phyloP scores from a whole-genome alignment of 768 basidiomycete species.

The Leucocoprinus sp. region DNA sequence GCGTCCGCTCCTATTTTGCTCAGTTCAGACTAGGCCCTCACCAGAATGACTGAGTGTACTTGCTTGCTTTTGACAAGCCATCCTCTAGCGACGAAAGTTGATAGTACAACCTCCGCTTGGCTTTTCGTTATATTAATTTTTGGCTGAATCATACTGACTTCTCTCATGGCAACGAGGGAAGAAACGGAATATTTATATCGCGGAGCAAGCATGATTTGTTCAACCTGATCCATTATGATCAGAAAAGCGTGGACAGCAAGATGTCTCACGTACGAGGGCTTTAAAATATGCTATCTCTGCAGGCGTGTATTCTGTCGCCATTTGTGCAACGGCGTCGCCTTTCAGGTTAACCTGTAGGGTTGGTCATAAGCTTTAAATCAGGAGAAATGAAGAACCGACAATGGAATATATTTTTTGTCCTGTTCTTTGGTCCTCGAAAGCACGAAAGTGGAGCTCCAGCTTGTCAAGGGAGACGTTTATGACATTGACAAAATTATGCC shows the following conservation, averaged over 20 bases:
- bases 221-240: constrained; percentile 46
- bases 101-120: constrained; percentile 63
- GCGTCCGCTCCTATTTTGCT: constrained; percentile 47
- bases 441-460: constrained; percentile 67
- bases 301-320: constrained; percentile 77
- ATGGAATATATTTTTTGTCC: constrained; percentile 62
- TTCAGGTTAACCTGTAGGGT: constrained; percentile 65
- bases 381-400: constrained; percentile 32
- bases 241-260: neutral
- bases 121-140: constrained; percentile 62
- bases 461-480: constrained; percentile 60
- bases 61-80: constrained; percentile 74
- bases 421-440: constrained; percentile 51
- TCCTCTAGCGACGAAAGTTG: constrained; percentile 77
- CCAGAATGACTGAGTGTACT: constrained; percentile 21
- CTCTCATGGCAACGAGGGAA: constrained; percentile 68
- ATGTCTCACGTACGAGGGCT: constrained; percentile 48
- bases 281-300: constrained; percentile 82
- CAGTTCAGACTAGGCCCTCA: neutral
- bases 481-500: constrained; percentile 50
- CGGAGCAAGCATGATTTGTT: constrained; percentile 81
- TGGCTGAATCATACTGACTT: constrained; percentile 50
- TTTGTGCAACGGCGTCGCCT: constrained; percentile 73
- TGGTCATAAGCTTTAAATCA: neutral
- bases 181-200: constrained; percentile 68